Evolutionary conservation across 148 eudicot species (phyloP).

Genomic region (Nyssa sinensis): DNA sequence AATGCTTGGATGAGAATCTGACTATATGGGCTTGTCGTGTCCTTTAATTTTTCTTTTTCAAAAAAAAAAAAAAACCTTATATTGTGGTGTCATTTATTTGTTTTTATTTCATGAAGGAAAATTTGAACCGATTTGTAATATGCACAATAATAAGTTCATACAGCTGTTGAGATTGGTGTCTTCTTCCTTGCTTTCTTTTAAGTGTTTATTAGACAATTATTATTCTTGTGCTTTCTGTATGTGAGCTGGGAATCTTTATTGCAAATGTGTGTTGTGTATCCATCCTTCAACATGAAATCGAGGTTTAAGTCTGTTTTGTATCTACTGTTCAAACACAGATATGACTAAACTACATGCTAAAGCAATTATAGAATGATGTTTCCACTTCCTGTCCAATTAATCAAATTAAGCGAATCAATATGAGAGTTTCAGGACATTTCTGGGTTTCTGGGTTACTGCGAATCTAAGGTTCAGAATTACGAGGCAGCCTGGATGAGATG

Average conservation of each 20-base stretch:
- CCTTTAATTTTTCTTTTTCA: too few relatives aligned
- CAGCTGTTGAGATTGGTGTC: neutral
- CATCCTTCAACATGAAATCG: neutral
- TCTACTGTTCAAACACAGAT: neutral
- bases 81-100: neutral
- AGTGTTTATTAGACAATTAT: neutral
- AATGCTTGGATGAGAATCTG: neutral
- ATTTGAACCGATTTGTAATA: neutral
- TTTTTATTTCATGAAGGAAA: neutral
- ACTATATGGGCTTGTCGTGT: constrained; percentile 4
- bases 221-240: neutral
- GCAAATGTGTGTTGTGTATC: neutral
- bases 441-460: too few relatives aligned
- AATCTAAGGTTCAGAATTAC: too few relatives aligned
- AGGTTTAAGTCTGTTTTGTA: too few relatives aligned
- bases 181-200: too few relatives aligned
- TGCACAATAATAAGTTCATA: neutral
- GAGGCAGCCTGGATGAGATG: constrained; percentile 15
- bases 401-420: too few relatives aligned
- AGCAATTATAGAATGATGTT: too few relatives aligned
- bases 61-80: too few relatives aligned
- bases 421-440: too few relatives aligned
- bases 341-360: too few relatives aligned
- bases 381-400: too few relatives aligned
- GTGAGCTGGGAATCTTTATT: too few relatives aligned